Base-by-base conservation (phyloP, 768 basidiomycete genomes). In the Auriscalpium microsporum region DNA sequence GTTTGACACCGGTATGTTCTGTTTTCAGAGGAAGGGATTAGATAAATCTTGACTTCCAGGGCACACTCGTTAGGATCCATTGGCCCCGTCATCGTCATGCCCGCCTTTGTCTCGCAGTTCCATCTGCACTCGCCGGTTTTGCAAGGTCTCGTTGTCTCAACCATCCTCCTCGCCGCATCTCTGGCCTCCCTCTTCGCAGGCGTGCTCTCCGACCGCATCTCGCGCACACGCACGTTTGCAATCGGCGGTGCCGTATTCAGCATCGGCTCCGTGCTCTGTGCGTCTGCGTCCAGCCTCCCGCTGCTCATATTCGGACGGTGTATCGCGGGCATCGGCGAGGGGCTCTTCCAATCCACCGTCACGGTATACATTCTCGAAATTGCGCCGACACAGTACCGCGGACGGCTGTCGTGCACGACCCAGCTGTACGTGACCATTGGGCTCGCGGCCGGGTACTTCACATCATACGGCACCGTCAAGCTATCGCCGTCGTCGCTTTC, bases 81-180 rank as follows among this genome's bases (percentile, higher is more conserved):
- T 17, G 78, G 76, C 1, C 72, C 77, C 35, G 65, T 79, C 35
- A 78, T 71, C 2, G 71, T 74, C 37, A 80, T 79, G 79, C 56
- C 67, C 1, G 71, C 75, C 17, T 79, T 80, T 60, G 57, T 65
- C 50, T 28, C 57, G 8, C 68, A 69, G 14, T 76, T 78, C 57
- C 70, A 71, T 13, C 50, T 52, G 28, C 63, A 76, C 14, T 65
- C 68, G 10, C 68, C 75, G 45, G 55, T 70, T 37, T 73, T 70
- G 44, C 73, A 76, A 33, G 76, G 78, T 23, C 63, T 78, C 13
- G 69, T 75, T 40, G 75, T 78, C 21, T 72, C 75, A 19, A 69
- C 64, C 37, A 74, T 77, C 53, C 69, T 76, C 7, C 65, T 77
- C n/a, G 72, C 75, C 0, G 76, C 74, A 10, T 69, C 71, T 0